phyloP scores from a whole-genome alignment of 2,329 filamentous ascomycete species.

The Nigrospora sphaerica region DNA sequence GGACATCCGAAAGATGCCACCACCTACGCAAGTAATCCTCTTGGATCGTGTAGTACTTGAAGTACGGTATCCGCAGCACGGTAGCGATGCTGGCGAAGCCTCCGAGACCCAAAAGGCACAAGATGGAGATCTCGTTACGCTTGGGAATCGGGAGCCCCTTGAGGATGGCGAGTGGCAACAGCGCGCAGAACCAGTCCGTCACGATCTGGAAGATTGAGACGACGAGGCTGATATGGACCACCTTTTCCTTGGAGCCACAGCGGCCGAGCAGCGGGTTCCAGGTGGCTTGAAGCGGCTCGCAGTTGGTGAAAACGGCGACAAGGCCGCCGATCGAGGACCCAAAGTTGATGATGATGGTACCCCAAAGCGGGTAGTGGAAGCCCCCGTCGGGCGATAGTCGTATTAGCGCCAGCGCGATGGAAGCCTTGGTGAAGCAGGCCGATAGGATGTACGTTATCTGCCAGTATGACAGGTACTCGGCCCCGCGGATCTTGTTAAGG shows the following conservation, averaged over 20 bases:
- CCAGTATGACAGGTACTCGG: constrained; percentile 5
- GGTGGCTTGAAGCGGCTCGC: constrained; percentile 9
- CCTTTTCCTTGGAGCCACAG: constrained; percentile 5
- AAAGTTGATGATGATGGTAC: constrained; percentile 4
- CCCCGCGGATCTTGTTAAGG: constrained; percentile 1
- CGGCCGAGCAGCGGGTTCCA: constrained; percentile 12
- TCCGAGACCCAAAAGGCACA: constrained; percentile 5
- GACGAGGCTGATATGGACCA: constrained; percentile 9
- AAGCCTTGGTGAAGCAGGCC: constrained; percentile 9
- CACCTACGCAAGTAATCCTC: constrained; percentile 4
- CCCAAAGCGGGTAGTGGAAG: background rate
- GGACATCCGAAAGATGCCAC: too few species aligned
- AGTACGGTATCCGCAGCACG: constrained; percentile 6
- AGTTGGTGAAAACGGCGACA: constrained; percentile 12
- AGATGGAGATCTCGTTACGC: constrained; percentile 10
- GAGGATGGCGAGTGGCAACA: constrained; percentile 21
- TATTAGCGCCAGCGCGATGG: constrained; percentile 13
- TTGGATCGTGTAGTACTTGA: constrained; percentile 2
- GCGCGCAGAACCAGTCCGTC: constrained; percentile 19
- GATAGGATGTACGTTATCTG: constrained; percentile 13
- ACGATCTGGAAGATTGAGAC: constrained; percentile 14
- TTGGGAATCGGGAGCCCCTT: constrained; percentile 16
- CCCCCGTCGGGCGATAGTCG: constrained; percentile 1
- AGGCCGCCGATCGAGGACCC: constrained; percentile 5
- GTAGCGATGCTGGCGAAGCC: constrained; percentile 4